A percentile compares a stretch with the other conserved stretches of the same genome.
These are phyloP conservation scores for Epichloe brachyelytri DNA, from an alignment of 2,329 filamentous ascomycete species.

Conservation along the genomic window DNA sequence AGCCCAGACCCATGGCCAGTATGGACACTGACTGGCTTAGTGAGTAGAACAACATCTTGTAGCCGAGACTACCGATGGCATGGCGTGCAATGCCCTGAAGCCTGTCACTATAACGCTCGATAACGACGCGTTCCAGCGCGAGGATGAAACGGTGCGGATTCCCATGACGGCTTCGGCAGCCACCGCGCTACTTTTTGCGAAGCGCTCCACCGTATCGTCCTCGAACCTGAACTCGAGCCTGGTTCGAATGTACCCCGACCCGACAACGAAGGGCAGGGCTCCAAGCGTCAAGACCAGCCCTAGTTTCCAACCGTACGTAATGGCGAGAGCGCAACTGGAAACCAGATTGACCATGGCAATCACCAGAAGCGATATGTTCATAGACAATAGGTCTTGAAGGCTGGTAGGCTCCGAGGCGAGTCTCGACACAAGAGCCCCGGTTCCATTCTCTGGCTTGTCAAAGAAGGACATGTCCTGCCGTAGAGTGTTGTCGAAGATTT, in stretches of 20 bases:
- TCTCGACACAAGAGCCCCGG: constrained; percentile 25
- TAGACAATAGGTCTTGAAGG: constrained; percentile 36
- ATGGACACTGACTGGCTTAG: constrained; percentile 27
- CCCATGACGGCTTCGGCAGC: constrained; percentile 36
- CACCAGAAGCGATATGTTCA: constrained; percentile 33
- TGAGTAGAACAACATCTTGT: constrained; percentile 28
- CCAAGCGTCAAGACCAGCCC: constrained; percentile 33
- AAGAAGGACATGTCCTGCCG: constrained; percentile 40
- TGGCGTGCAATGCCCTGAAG: constrained; percentile 19
- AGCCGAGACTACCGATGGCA: constrained; percentile 18
- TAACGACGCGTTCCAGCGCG: constrained; percentile 31
- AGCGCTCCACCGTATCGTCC: constrained; percentile 27
- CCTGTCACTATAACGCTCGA: constrained; percentile 20
- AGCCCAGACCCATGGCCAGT: constrained; percentile 25
- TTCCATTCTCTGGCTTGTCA: constrained; percentile 23
- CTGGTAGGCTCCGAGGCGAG: constrained; percentile 29
- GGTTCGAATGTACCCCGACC: constrained; percentile 33
- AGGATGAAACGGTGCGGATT: constrained; percentile 38
- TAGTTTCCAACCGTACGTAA: constrained; percentile 36
- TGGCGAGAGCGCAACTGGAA: constrained; percentile 30
- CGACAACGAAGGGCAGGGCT: constrained; percentile 31
- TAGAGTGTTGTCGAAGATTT: constrained; percentile 36
- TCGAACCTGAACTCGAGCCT: constrained; percentile 35
- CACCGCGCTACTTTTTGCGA: constrained; percentile 32
- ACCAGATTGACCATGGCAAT: constrained; percentile 32